These are phyloP conservation scores for Blumeria hordei DNA, from an alignment of 2,329 filamentous ascomycete species.

Conservation along the genomic window DNA sequence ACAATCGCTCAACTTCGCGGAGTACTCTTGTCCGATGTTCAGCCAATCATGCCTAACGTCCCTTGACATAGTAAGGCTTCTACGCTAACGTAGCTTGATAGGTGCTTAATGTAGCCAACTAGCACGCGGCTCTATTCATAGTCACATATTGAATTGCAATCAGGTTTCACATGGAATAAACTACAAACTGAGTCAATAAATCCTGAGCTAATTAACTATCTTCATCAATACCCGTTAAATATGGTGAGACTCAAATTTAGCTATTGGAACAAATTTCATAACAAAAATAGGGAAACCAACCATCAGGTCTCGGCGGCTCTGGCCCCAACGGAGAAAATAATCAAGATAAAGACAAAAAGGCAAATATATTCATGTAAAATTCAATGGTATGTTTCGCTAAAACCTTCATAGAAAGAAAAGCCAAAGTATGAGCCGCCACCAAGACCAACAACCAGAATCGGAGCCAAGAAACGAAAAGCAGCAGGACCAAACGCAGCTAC, in stretches of 20 bases:
- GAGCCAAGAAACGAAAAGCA: slow-evolving; percentile 94
- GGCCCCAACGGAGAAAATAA: slow-evolving; percentile 50
- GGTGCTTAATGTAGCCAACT: too few species aligned
- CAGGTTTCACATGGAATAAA: too few species aligned
- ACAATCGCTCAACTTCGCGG: too few species aligned
- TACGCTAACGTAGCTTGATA: too few species aligned
- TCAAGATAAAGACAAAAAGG: slow-evolving; percentile 88
- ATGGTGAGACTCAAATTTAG: neutral
- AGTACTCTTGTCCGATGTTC: too few species aligned
- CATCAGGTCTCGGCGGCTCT: slow-evolving; percentile 14
- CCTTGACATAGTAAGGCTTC: too few species aligned
- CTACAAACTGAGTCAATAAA: too few species aligned
- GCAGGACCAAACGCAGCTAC: slow-evolving; percentile 82
- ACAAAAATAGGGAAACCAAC: slow-evolving; percentile 19
- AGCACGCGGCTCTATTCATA: too few species aligned
- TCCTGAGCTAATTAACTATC: too few species aligned
- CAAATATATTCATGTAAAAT: slow-evolving; percentile 16
- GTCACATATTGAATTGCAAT: too few species aligned
- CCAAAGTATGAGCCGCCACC: slow-evolving; percentile 98
- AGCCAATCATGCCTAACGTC: too few species aligned
- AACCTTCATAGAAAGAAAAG: slow-evolving; percentile 64
- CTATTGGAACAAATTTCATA: neutral
- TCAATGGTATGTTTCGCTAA: slow-evolving; percentile 5
- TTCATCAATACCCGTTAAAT: slow-evolving; percentile 1
- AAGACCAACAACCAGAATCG: slow-evolving; percentile 85